These are phyloP conservation scores for Myochromella boudieri DNA, from an alignment of 768 basidiomycete species.

Conservation along the genomic window DNA sequence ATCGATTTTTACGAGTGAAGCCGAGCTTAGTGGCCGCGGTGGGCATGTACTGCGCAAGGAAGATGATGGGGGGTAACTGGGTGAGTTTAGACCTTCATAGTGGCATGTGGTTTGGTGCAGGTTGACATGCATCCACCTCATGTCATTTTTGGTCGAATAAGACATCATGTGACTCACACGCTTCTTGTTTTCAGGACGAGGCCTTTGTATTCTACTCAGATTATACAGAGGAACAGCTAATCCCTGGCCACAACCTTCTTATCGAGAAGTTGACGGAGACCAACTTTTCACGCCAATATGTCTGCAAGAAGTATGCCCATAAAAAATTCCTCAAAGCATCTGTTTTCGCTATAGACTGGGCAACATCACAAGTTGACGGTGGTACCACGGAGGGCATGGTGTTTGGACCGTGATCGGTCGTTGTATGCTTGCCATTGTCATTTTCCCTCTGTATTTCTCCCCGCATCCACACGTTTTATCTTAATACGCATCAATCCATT, in stretches of 20 bases:
- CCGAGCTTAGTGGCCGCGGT: conserved; percentile 93
- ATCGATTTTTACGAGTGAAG: conserved; percentile 90
- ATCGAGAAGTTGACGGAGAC: conserved; percentile 80
- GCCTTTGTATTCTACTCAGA: conserved; percentile 92
- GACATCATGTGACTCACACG: conserved; percentile 41
- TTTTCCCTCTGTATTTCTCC: conserved; percentile 17
- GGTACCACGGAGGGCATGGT: conserved; percentile 44
- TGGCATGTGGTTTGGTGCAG: conserved; percentile 9
- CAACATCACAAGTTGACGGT: conserved; percentile 46
- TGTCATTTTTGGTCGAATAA: conserved; percentile 15
- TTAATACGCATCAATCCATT: conserved; percentile 14
- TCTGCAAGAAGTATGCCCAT: conserved; percentile 95
- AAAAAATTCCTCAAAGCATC: conserved; percentile 98
- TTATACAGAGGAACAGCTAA: conserved; percentile 85
- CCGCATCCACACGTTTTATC: conserved; percentile 13
- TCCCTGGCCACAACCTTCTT: conserved; percentile 77
- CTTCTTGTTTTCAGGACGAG: conserved; percentile 61
- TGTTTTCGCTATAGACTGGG: conserved; percentile 75
- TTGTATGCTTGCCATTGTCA: conserved; percentile 20
- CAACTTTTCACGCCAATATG: conserved; percentile 81
- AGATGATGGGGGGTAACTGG: conserved; percentile 95
- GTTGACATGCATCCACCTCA: conserved; percentile 17
- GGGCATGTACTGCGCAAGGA: conserved; percentile 94
- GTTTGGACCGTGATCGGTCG: conserved; percentile 37
- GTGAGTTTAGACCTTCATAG: conserved; percentile 52